Evolutionary conservation across 2,329 filamentous ascomycete genomes (phyloP).

Genomic region (Neonectria sp.): DNA sequence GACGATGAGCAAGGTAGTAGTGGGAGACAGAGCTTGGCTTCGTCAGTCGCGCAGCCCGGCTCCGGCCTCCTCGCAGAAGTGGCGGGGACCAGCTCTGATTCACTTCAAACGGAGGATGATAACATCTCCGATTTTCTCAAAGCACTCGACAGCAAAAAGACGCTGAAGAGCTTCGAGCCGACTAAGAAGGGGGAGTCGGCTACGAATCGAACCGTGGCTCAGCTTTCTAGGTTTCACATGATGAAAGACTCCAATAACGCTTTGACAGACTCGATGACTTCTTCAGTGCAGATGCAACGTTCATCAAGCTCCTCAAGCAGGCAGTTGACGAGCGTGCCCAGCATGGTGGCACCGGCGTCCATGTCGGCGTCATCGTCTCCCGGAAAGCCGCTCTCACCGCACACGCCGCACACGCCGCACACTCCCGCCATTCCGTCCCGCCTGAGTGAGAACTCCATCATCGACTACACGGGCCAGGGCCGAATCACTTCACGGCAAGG

Average conservation of each 20-base stretch:
- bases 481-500: conserved; percentile 50
- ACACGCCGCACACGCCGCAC: conserved; percentile 92
- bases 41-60: conserved; percentile 79
- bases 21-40: conserved; percentile 82
- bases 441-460: conserved; percentile 90
- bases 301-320: conserved; percentile 82
- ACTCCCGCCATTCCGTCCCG: conserved; percentile 94
- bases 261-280: conserved; percentile 93
- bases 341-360: conserved; percentile 81
- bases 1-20: conserved; percentile 86
- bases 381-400: conserved; percentile 89
- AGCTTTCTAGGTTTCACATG: conserved; percentile 86
- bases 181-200: conserved; percentile 78
- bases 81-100: conserved; percentile 76
- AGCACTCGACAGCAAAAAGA: conserved; percentile 88
- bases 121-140: conserved; percentile 96
- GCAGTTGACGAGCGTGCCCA: conserved; percentile 71
- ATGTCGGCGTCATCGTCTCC: conserved; percentile 91
- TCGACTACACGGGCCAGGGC: conserved; percentile 52
- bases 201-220: conserved; percentile 82
- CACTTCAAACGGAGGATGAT: conserved; percentile 84
- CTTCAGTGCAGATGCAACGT: conserved; percentile 86
- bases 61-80: conserved; percentile 84
- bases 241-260: conserved; percentile 93
- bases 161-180: conserved; percentile 83